Base-by-base conservation (phyloP, 805 yeast species). In the Metschnikowia amazonensis region DNA sequence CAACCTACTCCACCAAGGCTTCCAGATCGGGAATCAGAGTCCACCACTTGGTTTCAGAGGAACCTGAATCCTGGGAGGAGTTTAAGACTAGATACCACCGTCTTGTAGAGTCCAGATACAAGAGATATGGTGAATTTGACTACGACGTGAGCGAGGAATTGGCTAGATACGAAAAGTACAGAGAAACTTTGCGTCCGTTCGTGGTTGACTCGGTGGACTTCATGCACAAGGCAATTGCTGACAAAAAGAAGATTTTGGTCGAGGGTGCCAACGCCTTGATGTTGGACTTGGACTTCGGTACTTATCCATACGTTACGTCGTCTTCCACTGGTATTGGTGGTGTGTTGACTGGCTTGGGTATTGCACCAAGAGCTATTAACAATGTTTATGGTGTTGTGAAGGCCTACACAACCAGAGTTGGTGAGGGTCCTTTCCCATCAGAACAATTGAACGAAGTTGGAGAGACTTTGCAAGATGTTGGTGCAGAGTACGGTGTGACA, bases 391-490 rank as follows among this genome's bases (percentile, higher is more conserved):
- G 99, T 69, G 99, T 94, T 21, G 98, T 92, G 38, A 94, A 94
- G 75, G 98, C 98, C 34, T 94, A 94, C 72, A 94, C 99, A 37
- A 94, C 99, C 30, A 83, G 99, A 70, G 99, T 94, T 45, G 99
- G 99, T 60, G 98, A 90, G 64, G 99, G 99, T 54, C 99, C 99
- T 27, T 94, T 94, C 86, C 97, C 99, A 51, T 84, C 98, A 46
- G 99, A 94, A 71, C 98, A 90, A 66, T 78, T 90, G 64, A 89
- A 92, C 66, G 82, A 72, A 30, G 80, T 74, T 39, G 99, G 99
- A 62, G 95, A 86, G 60, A 80, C 81, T 55, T 76, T 94, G 63
- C 99, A 94, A 68, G 70, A 76, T 36, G 87, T 94, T 52, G 99
- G 99, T 60, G 96, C 90, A 47, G 99, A 94, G 71, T 87, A 65